These are phyloP conservation scores for Malassezia psittaci DNA, from an alignment of 1,284 basidiomycete genomes.

Conservation along the genomic window DNA sequence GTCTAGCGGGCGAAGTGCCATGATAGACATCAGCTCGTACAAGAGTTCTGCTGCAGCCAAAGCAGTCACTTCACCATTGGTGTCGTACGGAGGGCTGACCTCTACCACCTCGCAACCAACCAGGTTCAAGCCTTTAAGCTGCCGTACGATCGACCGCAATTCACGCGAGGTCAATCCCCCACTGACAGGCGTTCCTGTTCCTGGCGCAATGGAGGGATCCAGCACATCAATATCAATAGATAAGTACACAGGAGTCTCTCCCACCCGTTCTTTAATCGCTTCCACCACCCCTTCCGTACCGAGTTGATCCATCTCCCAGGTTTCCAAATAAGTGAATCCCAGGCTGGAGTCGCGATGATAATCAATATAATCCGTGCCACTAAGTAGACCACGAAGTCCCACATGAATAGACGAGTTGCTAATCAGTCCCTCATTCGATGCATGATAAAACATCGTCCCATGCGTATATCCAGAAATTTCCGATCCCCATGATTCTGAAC, in stretches of 20 bases:
- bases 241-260: constrained; percentile 29
- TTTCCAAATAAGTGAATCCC: constrained; percentile 30
- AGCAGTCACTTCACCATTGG: constrained; percentile 16
- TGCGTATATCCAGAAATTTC: constrained; percentile 8
- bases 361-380: constrained; percentile 22
- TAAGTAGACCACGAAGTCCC: constrained; percentile 54
- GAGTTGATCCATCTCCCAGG: constrained; percentile 30
- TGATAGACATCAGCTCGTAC: constrained; percentile 25
- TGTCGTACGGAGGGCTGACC: constrained; percentile 24
- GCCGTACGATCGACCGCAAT: constrained; percentile 24
- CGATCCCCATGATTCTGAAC: constrained; percentile 10
- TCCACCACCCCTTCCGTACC: constrained; percentile 23
- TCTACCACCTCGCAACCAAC: constrained; percentile 36
- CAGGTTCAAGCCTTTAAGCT: constrained; percentile 28
- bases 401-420: constrained; percentile 65
- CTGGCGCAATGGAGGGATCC: constrained; percentile 11
- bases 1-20: constrained; percentile 7
- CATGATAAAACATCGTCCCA: constrained; percentile 31
- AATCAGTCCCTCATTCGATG: constrained; percentile 49
- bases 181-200: constrained; percentile 24
- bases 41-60: constrained; percentile 31
- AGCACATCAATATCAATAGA: constrained; percentile 36
- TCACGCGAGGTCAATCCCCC: constrained; percentile 32
- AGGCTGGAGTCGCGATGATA: constrained; percentile 22
- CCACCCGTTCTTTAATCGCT: constrained; percentile 22